Evolutionary conservation across 495 filamentous ascomycete genomes (phyloP), one percentile per base, ranked within the genome.

Genomic region (Pseudomonodictys pantanalensis): DNA sequence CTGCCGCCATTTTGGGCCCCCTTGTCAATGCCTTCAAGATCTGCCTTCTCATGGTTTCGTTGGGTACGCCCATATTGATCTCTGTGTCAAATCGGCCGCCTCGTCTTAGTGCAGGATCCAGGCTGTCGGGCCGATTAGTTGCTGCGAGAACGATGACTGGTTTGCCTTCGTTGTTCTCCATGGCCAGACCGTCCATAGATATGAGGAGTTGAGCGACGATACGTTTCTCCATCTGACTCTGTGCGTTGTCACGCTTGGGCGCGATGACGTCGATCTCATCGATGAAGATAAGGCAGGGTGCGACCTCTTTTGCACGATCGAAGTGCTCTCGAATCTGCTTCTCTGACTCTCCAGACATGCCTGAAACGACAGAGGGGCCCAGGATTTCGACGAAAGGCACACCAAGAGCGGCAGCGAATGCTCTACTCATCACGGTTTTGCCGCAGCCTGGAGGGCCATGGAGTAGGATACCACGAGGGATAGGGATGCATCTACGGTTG

Each of bases 191-290:
- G 43, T 77, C 75, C 76, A 76, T 78, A 62, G 89, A 93, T 10
- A 89, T 92, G 57, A 96, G 77, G 62, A 97, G 82, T 72, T 97
- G 92, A 1, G 92, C 89, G 18, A 97, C 92, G 68, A 97, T 97
- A 44, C 92, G 77, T 73, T 92, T 91, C 73, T 97, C 92, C 92
- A 97, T 97, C 68, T 95, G 91, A 64, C 91, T 83, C 68, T 95
- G 91, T n/a, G 92, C 89, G 66, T 84, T 92, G 69, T 97, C 93
- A 42, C 92, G 80, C 73, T 96, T 97, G 3, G 91, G 91, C 35
- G 93, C 93, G 59, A 97, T 96, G 15, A 90, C 88, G 71, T 98
- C 93, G 59, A 97, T 95, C 71, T 98, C 93, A 65, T 97, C 93
- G 56, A 98, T 88, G 71, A 98, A 97, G 7, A 98, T 81, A 3